Evolutionary conservation across 176 grass and related monocot species (phyloP), one percentile per base, ranked within the genome.

Genomic region (Tillandsia leiboldiana): DNA sequence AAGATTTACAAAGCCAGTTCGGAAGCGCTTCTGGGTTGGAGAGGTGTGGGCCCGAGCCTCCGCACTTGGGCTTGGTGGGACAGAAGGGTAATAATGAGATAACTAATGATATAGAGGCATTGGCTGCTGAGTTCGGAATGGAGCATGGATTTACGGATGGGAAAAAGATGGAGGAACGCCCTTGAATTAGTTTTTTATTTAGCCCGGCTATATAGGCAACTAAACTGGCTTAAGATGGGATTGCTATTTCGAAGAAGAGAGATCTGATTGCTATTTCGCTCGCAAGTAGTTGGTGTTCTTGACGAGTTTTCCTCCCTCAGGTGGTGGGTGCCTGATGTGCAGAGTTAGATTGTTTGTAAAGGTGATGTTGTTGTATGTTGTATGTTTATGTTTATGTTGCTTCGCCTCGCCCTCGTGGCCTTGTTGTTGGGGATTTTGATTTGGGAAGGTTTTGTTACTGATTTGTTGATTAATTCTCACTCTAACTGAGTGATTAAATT

Each of bases 1-100:
- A 77, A 68, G 75, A 77, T 49, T 59, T 77, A 62, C 75, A 77
- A 18, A 69, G 66, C 52, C 75, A 77, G 42, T 58, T 77, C 12
- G 75, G 52, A 56, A 70, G 49, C 7, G 62, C 53, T 14, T 51
- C 52, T 59, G 51, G 52, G 29, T 59, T 67, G 26, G 52, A 59
- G 27, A 68, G 75, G 49, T 69, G 75, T 2, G 53, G 29, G 11
- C 53, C 42, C 11, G 52, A 69, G 50, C 75, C 75, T 26, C 33
- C 75, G 26, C 66, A 27, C 20, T 42, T 20, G 14, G 59, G 18
- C 29, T 69, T 51, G 75, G 51, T 11, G 2, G 12, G 33, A 12
- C 29, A 77, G 20, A 77, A 77, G 47, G 66, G 42, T 11, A 50
- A 51, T 6, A 65, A 63, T 52, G 75, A 77, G 49, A 77, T 77